Base-by-base conservation (phyloP, 2,329 filamentous ascomycete genomes). In the Penicillium sp. region DNA sequence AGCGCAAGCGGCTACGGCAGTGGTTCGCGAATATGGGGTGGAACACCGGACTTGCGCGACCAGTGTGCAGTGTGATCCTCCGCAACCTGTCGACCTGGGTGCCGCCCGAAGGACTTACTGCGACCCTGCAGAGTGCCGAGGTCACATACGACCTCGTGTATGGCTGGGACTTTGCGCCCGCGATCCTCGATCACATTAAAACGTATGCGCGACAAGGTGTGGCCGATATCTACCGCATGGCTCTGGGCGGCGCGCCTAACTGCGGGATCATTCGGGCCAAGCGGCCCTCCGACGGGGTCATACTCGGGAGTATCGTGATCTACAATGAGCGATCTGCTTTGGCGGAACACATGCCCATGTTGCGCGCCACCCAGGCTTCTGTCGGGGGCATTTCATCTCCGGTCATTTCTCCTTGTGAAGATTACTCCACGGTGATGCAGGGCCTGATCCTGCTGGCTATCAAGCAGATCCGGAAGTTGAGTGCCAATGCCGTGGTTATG, bases 1-100 rank as follows among this genome's bases (percentile, higher is more conserved):
- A 87, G 65, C 79, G 83, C 16, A 87, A 85, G 69, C 79, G 81
- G 48, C 72, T 87, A 23, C 80, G 85, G n/a, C 82, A 84, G 45
- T 97, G 92, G 92, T 96, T 97, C 72, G 85, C 87, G n/a, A 90
- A 88, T 62, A 83, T 92, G 46, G 92, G 93, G 15, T 97, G 92
- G 92, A 92, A 95, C 67, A 88, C 83, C 2, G 81, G 84, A 0
- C 77, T 86, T 5, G 85, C 85, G 2, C 80, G 83, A 11, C 78
- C 84, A 0, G 81, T 89, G 0, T 87, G 84, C 66, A 92, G 88
- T 70, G 87, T 95, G 81, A 78, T 87, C 3, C 87, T 94, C 48
- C 82, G 84, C 36, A 88, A 91, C 64, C 77, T 95, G n/a, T 74
- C 80, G 25, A 82, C 81, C 13, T 96, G 91, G 91, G 77, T 80